Evolutionary conservation across 495 filamentous ascomycete species (phyloP).

Genomic region (Monascus purpureus): DNA sequence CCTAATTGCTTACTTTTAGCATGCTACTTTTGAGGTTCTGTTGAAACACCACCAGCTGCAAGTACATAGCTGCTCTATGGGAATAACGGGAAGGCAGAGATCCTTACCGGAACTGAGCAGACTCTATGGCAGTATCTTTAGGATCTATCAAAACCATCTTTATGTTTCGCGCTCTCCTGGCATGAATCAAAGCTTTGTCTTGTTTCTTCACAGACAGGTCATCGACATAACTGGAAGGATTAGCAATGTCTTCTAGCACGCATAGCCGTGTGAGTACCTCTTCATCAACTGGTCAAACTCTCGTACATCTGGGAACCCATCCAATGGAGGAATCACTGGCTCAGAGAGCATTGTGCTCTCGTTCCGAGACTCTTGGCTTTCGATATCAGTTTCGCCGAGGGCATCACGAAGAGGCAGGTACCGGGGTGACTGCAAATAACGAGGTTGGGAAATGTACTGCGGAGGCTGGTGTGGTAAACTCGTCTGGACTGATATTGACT

Average conservation of each 20-base stretch:
- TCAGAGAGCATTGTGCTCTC: constrained; percentile 31
- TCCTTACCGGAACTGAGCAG: constrained; percentile 40
- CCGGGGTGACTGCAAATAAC: constrained; percentile 22
- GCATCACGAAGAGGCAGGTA: constrained; percentile 23
- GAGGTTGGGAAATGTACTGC: constrained; percentile 22
- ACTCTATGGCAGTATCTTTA: constrained; percentile 44
- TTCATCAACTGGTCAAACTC: constrained; percentile 42
- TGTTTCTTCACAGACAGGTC: constrained; percentile 43
- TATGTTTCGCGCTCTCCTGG: constrained; percentile 40
- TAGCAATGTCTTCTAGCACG: neutral
- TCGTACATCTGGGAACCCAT: constrained; percentile 38
- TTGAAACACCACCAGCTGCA: no score
- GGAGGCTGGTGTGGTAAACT: constrained; percentile 17
- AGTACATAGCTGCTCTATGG: neutral
- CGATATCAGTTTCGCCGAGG: constrained; percentile 24
- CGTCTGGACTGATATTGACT: constrained; percentile 20
- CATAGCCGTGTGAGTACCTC: constrained; percentile 21
- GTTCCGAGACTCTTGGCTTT: constrained; percentile 31
- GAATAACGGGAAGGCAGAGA: neutral
- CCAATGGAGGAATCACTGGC: constrained; percentile 26
- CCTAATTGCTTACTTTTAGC: constrained; percentile 15
- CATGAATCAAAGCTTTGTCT: constrained; percentile 44
- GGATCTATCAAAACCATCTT: constrained; percentile 38
- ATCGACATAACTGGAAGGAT: constrained; percentile 26
- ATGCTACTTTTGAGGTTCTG: neutral